Conservation (phyloP, 805 yeast genomes). For the Wickerhamomyces chambardii region DNA sequence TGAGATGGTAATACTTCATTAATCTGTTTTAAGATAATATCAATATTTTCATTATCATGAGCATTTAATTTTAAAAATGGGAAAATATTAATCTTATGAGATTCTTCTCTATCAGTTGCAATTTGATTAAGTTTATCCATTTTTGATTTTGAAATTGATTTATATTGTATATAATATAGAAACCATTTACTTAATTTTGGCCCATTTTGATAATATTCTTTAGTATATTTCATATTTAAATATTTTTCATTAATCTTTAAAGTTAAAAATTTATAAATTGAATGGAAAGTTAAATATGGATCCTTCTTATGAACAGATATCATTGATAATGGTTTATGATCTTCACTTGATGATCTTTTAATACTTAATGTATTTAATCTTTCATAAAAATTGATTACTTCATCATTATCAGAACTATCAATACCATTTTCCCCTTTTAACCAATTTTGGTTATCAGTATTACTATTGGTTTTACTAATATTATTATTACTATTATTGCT, state of each 20-base stretch:
- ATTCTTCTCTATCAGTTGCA: not conserved
- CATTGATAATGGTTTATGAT: conserved; percentile 11
- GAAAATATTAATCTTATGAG: conserved; percentile 1
- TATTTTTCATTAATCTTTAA: not conserved
- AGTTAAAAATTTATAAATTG: not conserved
- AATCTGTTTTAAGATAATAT: conserved; percentile 21
- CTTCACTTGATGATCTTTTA: conserved; percentile 12
- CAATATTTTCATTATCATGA: conserved; percentile 13
- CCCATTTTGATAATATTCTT: not conserved
- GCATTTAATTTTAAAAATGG: conserved; percentile 6
- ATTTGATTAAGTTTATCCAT: not conserved
- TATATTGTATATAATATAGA: not conserved
- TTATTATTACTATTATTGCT: not conserved
- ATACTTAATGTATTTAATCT: conserved; percentile 7
- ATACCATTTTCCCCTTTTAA: too few relatives aligned
- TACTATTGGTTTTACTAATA: too few relatives aligned
- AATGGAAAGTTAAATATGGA: conserved; percentile 8
- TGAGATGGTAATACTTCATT: conserved; percentile 25
- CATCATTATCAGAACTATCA: not conserved
- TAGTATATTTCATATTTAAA: not conserved
- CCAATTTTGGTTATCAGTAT: too few relatives aligned
- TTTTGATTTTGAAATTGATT: not conserved
- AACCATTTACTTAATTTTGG: not conserved
- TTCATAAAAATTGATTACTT: conserved; percentile 8
- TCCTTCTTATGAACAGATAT: conserved; percentile 9